Evolutionary conservation across 208 protist genomes (phyloP), one percentile per base, ranked within the genome.

Genomic region (Leishmania mexicana): DNA sequence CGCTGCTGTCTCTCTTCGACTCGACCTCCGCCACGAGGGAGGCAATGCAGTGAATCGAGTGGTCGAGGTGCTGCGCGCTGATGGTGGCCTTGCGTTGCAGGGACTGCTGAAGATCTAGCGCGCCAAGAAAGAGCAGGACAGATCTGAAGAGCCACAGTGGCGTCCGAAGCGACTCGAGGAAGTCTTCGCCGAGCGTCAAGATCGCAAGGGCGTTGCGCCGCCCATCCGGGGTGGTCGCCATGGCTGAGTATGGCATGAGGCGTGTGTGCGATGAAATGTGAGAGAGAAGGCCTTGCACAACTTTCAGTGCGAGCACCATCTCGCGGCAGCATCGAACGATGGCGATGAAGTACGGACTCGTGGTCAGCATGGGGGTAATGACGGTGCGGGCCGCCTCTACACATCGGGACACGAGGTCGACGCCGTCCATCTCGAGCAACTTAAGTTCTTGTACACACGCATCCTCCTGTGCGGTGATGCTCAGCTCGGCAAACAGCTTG

Each of bases 51-150:
- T 84, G 81, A 62, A 84, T 84, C 8, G 81, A 38, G 47, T 75
- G 42, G 76, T 84, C 81, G 35, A 84, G 81, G 51, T 84, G 74
- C 24, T 71, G 35, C 5, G 62, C 75, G 42, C 54, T 84, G 54
- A 79, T 64, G 45, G 42, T 31, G 24, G 38, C 42, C 21, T 70
- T 71, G 49, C 71, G 68, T 6, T 70, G 17, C 42, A 42, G 60
- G 38, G 65, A 60, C 58, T 83, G 72, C 78, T 83, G 83, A 11
- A 86, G 70, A 49, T 83, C 57, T 38, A 86, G 73, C n/a, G 78
- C 78, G 38, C 83, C 83, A 31, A 86, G 83, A 62, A 86, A 81
- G 47, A 86, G 67, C 4, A 81, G 73, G 21, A 86, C 57, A 19
- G 77, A 71, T 31, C 74, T 72, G 53, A 83, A 83, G 65, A 83